phyloP scores from a whole-genome alignment of 208 protist species.

The Trypanosoma vivax region DNA sequence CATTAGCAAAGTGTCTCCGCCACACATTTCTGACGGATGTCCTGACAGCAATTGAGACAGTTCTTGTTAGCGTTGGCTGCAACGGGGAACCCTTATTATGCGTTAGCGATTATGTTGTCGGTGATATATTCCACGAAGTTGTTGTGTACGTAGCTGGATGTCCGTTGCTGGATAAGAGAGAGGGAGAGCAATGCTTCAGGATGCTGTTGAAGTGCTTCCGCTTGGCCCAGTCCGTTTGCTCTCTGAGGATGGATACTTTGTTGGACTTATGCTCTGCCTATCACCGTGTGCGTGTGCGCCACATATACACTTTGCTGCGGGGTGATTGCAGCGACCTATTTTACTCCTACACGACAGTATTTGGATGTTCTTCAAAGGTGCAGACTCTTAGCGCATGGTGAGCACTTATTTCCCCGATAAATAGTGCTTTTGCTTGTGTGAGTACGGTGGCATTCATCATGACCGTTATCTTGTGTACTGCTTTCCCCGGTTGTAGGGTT shows the following conservation, averaged over 20 bases:
- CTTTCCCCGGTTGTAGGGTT: too few species aligned
- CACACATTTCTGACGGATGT: conserved; percentile 50
- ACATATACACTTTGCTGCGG: conserved; percentile 44
- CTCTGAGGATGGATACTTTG: conserved; percentile 32
- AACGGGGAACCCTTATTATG: conserved; percentile 18
- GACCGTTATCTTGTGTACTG: too few species aligned
- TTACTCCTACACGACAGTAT: conserved; percentile 52
- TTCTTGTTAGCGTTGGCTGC: conserved; percentile 30
- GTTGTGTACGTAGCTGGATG: conserved; percentile 44
- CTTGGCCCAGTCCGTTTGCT: conserved; percentile 30
- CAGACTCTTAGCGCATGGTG: conserved; percentile 44
- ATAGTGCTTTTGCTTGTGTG: too few species aligned
- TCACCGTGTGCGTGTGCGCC: conserved; percentile 81
- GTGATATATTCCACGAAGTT: conserved; percentile 55
- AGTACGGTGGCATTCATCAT: too few species aligned
- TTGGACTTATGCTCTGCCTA: conserved; percentile 79
- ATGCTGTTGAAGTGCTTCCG: conserved; percentile 47
- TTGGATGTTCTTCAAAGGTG: conserved; percentile 47
- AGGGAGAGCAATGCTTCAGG: conserved; percentile 49
- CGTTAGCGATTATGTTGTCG: conserved; percentile 25
- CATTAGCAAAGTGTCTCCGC: conserved; percentile 45
- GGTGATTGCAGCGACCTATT: conserved; percentile 33
- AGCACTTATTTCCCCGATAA: too few species aligned
- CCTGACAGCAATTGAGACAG: conserved; percentile 44
- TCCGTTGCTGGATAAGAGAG: conserved; percentile 30